Base-by-base conservation (phyloP, 2,329 filamentous ascomycete species). In the Sarocladium oryzae region DNA sequence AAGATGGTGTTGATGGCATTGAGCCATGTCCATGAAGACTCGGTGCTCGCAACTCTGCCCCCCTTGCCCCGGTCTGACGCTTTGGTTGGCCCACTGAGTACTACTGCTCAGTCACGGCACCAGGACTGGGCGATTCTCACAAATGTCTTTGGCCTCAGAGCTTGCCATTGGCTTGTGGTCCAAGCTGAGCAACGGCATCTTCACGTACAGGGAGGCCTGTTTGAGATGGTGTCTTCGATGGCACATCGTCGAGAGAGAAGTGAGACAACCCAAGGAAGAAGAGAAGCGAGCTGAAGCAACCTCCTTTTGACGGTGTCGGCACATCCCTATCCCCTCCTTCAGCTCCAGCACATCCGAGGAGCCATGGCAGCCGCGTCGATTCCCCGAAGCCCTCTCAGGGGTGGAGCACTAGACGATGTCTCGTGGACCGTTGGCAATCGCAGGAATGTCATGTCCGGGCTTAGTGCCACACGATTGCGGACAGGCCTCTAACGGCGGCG, bases 401-500 rank as follows among this genome's bases (percentile, higher is more conserved):
- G 24, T 28, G 40, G 40, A 30, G 6, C 24, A 7, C 24, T 26
- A 16, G 15, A 18, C 15, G 21, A 45, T 30, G 40, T 45, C 21
- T 45, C 40, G 23, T 45, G 40, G 40, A 45, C 24, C 40, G 40
- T 45, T 45, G 40, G 21, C 40, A 28, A 10, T 45, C 40, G 23
- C 23, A 26, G 40, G 40, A 45, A 45, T 45, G 40, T 20, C 40
- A 30, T 13, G 21, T 30, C 21, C 23, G 28, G 24, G 13, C 13
- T 45, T 45, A 45, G 40, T 26, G 40, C 23, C 40, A n/a, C 40
- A 45, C 40, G 40, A 23, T 26, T 45, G 40, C 40, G 28, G 40
- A n/a, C 21, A 45, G 40, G 28, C 40, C 40, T 26, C 40, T 45
- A 26, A 26, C 40, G 23, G 23, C 40, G 40, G 40, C 40, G 40